A percentile compares a stretch with the other conserved stretches of the same genome.
Conservation (phyloP, 2,329 filamentous ascomycete species). For the Lecanicillium sp. region DNA sequence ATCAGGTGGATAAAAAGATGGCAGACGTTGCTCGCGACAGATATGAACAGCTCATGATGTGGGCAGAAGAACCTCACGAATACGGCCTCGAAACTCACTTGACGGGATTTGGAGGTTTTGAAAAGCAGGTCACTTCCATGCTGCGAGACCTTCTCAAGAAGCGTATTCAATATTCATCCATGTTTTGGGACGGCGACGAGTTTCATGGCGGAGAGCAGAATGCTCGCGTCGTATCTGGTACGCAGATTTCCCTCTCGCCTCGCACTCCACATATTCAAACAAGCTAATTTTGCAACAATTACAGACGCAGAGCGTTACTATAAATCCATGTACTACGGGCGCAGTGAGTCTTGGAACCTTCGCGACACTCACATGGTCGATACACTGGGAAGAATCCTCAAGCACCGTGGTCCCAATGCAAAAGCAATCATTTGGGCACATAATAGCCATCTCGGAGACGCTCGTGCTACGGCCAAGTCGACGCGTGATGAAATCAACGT, state of each 20-base stretch:
- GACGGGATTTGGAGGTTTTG: conserved; percentile 33
- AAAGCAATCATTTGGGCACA: conserved; percentile 38
- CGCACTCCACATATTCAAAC: background rate
- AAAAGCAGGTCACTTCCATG: conserved; percentile 35
- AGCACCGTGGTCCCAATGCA: conserved; percentile 25
- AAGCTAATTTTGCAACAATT: background rate
- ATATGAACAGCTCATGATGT: conserved; percentile 37
- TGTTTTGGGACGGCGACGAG: conserved; percentile 31
- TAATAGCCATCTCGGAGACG: conserved; percentile 20
- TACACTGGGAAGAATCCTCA: conserved; percentile 33
- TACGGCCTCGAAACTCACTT: conserved; percentile 35
- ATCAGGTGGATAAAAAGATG: conserved; percentile 32
- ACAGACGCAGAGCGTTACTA: conserved; percentile 42
- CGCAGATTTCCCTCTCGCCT: conserved; percentile 3
- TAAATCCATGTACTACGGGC: conserved; percentile 41
- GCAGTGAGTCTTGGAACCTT: conserved; percentile 39
- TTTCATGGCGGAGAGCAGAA: conserved; percentile 43
- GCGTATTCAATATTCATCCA: conserved; percentile 30
- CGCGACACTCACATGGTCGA: conserved; percentile 45
- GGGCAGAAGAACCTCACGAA: conserved; percentile 38
- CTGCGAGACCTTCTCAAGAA: conserved; percentile 32
- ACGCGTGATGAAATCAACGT: background rate
- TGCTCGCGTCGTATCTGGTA: conserved; percentile 32
- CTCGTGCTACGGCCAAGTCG: background rate
- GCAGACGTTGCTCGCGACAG: conserved; percentile 32